Conservation (phyloP, 306 rosid species). For the Hippophae gyantsensis region DNA sequence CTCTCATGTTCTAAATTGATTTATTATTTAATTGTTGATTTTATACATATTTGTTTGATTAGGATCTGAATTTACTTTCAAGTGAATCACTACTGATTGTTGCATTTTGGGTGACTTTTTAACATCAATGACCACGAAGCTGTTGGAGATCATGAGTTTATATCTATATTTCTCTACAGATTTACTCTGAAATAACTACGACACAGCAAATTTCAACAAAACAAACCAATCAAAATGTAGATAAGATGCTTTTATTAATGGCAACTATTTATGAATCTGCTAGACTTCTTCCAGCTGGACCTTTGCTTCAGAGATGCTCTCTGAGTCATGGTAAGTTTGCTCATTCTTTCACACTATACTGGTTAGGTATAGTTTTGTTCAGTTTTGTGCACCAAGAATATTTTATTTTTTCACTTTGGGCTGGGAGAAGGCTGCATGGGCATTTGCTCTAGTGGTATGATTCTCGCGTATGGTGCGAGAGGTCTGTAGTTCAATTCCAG, state of each 20-base stretch:
- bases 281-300: conserved; percentile 58
- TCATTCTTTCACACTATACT: conserved; percentile 8
- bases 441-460: too few relatives aligned
- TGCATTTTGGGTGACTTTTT: not conserved
- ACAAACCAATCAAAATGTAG: conserved; percentile 36
- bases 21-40: not conserved
- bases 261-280: conserved; percentile 72
- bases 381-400: not conserved
- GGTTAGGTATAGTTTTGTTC: not conserved
- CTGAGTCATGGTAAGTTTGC: conserved; percentile 42
- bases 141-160: not conserved
- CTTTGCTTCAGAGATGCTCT: conserved; percentile 78
- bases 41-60: not conserved
- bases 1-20: not conserved
- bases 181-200: conserved; percentile 46
- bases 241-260: conserved; percentile 56
- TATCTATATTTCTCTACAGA: conserved; percentile 35
- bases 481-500: too few relatives aligned
- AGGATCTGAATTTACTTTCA: not conserved
- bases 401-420: not conserved
- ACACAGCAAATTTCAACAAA: conserved; percentile 29
- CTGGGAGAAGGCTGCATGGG: not conserved
- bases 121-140: not conserved
- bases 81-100: not conserved
- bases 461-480: too few relatives aligned